phyloP scores from a whole-genome alignment of 805 yeast genomes.

The Wickerhamomyces bovis region DNA sequence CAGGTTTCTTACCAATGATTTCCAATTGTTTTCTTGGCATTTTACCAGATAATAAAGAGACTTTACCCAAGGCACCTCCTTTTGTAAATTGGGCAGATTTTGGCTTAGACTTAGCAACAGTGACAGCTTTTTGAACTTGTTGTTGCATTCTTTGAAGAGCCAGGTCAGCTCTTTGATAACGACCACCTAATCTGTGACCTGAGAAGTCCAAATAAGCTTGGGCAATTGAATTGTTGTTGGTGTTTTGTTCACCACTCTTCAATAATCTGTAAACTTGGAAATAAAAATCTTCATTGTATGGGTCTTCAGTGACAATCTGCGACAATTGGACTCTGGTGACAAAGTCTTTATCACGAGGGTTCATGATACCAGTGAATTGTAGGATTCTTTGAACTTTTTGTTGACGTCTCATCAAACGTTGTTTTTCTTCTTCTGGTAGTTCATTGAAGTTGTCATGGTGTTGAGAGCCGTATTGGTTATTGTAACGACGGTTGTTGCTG shows the following conservation, averaged over 20 bases:
- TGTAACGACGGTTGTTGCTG: slow-evolving; percentile 16
- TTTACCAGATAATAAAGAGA: slow-evolving; percentile 70
- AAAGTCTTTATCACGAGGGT: slow-evolving; percentile 93
- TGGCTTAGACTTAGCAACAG: slow-evolving; percentile 87
- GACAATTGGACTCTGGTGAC: slow-evolving; percentile 92
- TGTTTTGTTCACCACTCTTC: slow-evolving; percentile 42
- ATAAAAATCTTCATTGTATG: slow-evolving; percentile 94
- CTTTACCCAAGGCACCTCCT: slow-evolving; percentile 89
- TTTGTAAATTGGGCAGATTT: slow-evolving; percentile 55
- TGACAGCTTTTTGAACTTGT: slow-evolving; percentile 93
- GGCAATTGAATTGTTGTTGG: slow-evolving; percentile 74
- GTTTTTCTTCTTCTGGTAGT: slow-evolving; percentile 70
- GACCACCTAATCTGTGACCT: slow-evolving; percentile 85
- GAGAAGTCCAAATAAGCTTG: slow-evolving; percentile 87
- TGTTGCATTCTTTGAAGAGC: slow-evolving; percentile 97
- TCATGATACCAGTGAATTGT: slow-evolving; percentile 89
- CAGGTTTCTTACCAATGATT: slow-evolving; percentile 47
- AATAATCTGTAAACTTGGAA: slow-evolving; percentile 84
- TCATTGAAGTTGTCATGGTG: slow-evolving; percentile 28
- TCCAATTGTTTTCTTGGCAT: slow-evolving; percentile 85
- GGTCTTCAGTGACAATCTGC: slow-evolving; percentile 95
- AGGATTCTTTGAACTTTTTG: slow-evolving; percentile 70
- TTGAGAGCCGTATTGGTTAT: slow-evolving; percentile 24
- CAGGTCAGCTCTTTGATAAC: slow-evolving; percentile 76
- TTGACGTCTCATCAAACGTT: slow-evolving; percentile 58